A percentile compares a stretch with the other conserved stretches of the same genome.
Evolutionary conservation across 2,329 filamentous ascomycete genomes (phyloP).

Genomic region (Alternaria rosae): DNA sequence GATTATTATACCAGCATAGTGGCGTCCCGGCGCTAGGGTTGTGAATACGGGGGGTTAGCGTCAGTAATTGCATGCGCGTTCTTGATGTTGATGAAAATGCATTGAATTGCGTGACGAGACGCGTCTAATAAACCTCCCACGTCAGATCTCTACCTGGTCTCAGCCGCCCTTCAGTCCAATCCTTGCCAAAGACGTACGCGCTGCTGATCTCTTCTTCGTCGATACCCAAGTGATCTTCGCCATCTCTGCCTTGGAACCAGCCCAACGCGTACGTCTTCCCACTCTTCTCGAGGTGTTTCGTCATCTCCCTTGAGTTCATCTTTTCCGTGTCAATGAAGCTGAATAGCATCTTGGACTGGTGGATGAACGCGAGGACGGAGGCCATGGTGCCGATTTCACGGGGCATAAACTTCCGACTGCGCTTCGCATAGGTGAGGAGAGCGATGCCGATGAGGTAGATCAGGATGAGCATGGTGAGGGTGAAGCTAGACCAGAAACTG

Average conservation of each 20-base stretch:
- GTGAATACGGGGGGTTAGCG: slow-evolving; percentile 9
- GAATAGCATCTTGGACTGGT: slow-evolving; percentile 81
- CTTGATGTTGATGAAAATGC: background rate
- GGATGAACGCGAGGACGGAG: slow-evolving; percentile 76
- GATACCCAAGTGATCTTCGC: slow-evolving; percentile 76
- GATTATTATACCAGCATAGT: slow-evolving; percentile 29
- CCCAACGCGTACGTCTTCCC: slow-evolving; percentile 77
- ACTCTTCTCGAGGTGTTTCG: slow-evolving; percentile 63
- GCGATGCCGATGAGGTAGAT: slow-evolving; percentile 69
- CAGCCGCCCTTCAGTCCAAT: slow-evolving; percentile 46
- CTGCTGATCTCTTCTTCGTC: slow-evolving; percentile 76
- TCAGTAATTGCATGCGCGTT: background rate
- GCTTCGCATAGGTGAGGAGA: slow-evolving; percentile 65
- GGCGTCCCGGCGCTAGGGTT: slow-evolving; percentile 26
- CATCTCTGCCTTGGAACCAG: slow-evolving; percentile 78
- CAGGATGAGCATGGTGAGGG: slow-evolving; percentile 69
- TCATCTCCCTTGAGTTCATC: slow-evolving; percentile 68
- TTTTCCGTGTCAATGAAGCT: slow-evolving; percentile 76
- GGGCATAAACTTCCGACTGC: slow-evolving; percentile 75
- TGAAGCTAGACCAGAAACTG: slow-evolving; percentile 73
- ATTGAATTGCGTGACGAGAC: background rate
- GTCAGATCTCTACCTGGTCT: slow-evolving; percentile 40
- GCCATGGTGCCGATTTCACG: slow-evolving; percentile 82
- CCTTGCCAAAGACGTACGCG: slow-evolving; percentile 68
- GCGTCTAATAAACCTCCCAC: slow-evolving; percentile 31